Percentiles rank a stretch among this genome's conserved stretches.
These are phyloP conservation scores for Ustilago loliicola DNA, from an alignment of 1,284 basidiomycete species.

Conservation along the genomic window DNA sequence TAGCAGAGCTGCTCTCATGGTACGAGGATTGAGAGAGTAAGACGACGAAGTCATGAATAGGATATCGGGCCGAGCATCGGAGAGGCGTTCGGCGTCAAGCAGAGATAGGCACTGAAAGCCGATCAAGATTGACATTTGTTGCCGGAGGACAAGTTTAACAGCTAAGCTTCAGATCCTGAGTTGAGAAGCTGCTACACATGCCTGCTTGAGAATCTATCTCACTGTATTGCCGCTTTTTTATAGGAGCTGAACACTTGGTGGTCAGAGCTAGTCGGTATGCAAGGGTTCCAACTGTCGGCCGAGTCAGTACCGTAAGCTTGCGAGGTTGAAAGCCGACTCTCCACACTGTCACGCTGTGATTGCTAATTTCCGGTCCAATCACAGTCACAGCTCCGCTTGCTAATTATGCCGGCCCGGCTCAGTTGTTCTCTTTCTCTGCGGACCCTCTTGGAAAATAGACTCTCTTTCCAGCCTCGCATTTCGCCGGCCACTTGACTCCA, in stretches of 20 bases:
- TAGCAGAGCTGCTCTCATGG: not conserved
- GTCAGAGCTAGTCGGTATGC: too few relatives aligned
- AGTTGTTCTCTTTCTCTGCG: slow-evolving; percentile 5
- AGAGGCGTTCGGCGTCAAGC: not conserved
- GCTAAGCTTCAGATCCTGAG: not conserved
- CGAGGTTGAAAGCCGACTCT: slow-evolving; percentile 12
- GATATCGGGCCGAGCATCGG: slow-evolving; percentile 9
- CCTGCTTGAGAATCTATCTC: too few relatives aligned
- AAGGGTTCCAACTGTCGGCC: slow-evolving; percentile 7
- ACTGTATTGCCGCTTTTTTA: too few relatives aligned
- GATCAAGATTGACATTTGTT: not conserved
- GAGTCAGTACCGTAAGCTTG: not conserved
- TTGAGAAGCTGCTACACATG: not conserved
- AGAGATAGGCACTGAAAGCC: not conserved
- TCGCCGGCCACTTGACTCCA: slow-evolving; percentile 7
- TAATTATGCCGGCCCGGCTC: slow-evolving; percentile 13
- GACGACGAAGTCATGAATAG: too few relatives aligned
- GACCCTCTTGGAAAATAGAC: too few relatives aligned
- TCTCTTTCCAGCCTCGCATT: not conserved
- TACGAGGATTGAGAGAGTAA: not conserved
- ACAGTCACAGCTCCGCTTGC: not conserved
- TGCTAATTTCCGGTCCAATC: slow-evolving; percentile 14
- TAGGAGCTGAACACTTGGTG: too few relatives aligned
- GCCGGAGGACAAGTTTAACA: not conserved
- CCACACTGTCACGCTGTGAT: not conserved